Conservation (phyloP, 345 rosid species). For the Abelmoschus esculentus region DNA sequence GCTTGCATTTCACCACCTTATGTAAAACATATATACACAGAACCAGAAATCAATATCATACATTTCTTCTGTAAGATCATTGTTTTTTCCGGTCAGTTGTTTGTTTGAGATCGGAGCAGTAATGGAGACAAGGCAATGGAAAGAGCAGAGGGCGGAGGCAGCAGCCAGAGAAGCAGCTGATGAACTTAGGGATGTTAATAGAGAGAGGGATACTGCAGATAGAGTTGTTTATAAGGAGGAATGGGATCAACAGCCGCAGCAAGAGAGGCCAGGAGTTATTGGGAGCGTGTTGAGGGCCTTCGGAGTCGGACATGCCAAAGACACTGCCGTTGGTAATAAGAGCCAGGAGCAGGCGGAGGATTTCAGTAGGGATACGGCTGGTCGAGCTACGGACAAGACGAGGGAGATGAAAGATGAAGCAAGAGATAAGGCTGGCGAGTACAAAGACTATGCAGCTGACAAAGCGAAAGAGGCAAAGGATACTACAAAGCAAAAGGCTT, state of each 20-base stretch:
- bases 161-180: conserved; percentile 35
- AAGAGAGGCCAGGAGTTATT: conserved; percentile 45
- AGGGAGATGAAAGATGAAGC: background rate
- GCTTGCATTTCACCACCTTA: background rate
- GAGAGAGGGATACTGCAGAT: conserved; percentile 12
- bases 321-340: conserved; percentile 52
- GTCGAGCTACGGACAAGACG: conserved; percentile 12
- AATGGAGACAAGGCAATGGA: conserved; percentile 57
- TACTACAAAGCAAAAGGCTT: background rate
- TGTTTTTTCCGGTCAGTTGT: background rate
- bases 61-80: background rate
- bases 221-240: background rate
- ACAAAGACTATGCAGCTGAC: conserved; percentile 4
- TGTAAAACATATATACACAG: background rate
- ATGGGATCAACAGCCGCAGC: conserved; percentile 18
- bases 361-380: conserved; percentile 6
- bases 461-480: conserved; percentile 1
- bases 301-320: conserved; percentile 59
- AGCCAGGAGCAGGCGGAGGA: conserved; percentile 21
- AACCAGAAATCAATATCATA: background rate
- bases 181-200: conserved; percentile 39
- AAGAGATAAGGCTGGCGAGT: conserved; percentile 14
- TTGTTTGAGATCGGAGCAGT: background rate
- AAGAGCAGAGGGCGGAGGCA: conserved; percentile 43
- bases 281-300: conserved; percentile 53